Evolutionary conservation across 2,329 filamentous ascomycete genomes (phyloP), one percentile per base, ranked within the genome.

Genomic region (Sclerotiophoma versabilis): DNA sequence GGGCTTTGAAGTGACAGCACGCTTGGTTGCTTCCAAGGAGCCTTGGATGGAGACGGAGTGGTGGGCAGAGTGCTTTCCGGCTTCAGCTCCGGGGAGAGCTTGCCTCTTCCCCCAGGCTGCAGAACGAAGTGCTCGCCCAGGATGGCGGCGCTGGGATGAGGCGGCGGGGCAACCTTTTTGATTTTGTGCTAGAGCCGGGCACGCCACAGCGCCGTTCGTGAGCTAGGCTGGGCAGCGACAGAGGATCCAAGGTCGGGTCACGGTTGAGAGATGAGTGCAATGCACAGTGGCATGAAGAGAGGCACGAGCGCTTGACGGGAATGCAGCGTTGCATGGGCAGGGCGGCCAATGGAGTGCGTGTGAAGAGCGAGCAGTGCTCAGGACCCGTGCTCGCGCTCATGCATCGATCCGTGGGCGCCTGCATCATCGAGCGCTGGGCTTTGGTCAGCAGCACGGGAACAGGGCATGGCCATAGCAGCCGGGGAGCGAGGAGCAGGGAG

Each of bases 401-500:
- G 49, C 49, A 34, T 45, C 44, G 19, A 43, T 42, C 37, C 42
- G 46, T 29, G 27, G 23, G 36, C 22, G 17, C 33, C 34, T 49
- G 45, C 34, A 38, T 15, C 44, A 36, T 44, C 22, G 23, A 27
- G 47, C 37, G 22, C 37, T 49, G 47, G 47, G 3, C 32, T 23
- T 17, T 32, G n/a, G 22, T 34, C 48, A 39, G 48, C 48, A 45
- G 19, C 26, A 37, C 48, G 19, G 33, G 26, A 38, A 45, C 41
- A 39, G 27, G 49, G 37, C 27, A 27, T 39, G 46, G 19, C n/a
- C 34, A 39, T 17, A 17, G 11, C 39, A 29, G 45, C 45, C 45
- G 51, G 45, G 45, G 44, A 49, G 22, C 37, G 22, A 49, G 45
- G 45, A 49, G 41, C 50, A 42, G 50, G 45, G 45, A 42, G 50